Base-by-base conservation (phyloP, 805 yeast species). In the Candida montana region DNA sequence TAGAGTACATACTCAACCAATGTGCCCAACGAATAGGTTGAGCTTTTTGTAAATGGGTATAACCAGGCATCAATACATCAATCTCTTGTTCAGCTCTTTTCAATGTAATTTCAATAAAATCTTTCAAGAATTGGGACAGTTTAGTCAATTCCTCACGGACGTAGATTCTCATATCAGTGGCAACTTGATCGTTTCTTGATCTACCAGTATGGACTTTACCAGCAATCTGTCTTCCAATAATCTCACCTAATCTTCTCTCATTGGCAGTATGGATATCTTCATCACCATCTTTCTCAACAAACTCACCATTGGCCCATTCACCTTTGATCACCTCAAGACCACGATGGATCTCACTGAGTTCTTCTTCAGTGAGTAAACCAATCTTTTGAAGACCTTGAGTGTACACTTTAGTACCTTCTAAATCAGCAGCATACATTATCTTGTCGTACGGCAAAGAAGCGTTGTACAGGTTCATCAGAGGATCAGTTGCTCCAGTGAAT, bases 181-280 rank as follows among this genome's bases (percentile, higher is more conserved):
- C 99, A 39, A 90, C 97, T 70, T 93, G 99, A 64, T 93, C 99
- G 59, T 93, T 93, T 74, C 99, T 81, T 35, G 96, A 86, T 61
- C 99, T 80, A 47, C 99, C 99, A n/a, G 99, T 93, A 64, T 93
- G 99, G 24, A 93, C 98, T 58, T 93, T 93, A 31, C 99, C 99
- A 13, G 98, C 86, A 60, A 93, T 91, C 41, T 79, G 80, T 56
- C 80, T 81, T 42, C 99, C 99, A 56, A 93, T 93, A 40, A 93
- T 69, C 67, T 93, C 99, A 37, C 99, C 99, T 49, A 93, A 71
- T 58, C 99, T 77, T 69, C 99, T 85, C 69, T 93, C 99, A 61
- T 93, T 93, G 33, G 99, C 99, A 33, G 99, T 93, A 63, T 93
- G 99, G 49, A 93, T 93, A 59, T 93, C 99, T 65, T 93, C 99